Evolutionary conservation across 352 stramenopile genomes (phyloP).

Genomic region (Phytopythium boreale): DNA sequence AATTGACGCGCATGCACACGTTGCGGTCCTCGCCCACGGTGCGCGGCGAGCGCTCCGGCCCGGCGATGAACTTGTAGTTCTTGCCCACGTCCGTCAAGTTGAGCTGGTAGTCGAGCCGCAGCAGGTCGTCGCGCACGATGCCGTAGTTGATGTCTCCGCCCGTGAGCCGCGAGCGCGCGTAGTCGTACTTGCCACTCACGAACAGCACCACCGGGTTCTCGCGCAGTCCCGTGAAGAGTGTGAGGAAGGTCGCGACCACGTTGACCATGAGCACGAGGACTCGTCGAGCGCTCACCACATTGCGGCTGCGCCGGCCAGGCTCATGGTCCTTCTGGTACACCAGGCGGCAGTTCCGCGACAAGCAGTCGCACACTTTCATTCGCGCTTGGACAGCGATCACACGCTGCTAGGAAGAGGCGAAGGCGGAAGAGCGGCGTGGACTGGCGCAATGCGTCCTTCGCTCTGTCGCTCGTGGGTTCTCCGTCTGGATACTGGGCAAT

Average conservation of each 20-base stretch:
- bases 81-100: conserved; percentile 20
- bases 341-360: neutral
- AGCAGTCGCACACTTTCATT: conserved; percentile 1
- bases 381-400: neutral
- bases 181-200: conserved; percentile 26
- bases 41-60: conserved; percentile 10
- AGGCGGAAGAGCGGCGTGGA: too few relatives aligned
- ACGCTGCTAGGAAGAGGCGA: neutral
- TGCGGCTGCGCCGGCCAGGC: neutral
- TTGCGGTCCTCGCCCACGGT: conserved; percentile 21
- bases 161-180: conserved; percentile 19
- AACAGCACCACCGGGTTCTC: conserved; percentile 39
- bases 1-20: conserved; percentile 30
- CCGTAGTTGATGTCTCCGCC: conserved; percentile 30
- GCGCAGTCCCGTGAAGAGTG: conserved; percentile 33
- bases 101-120: conserved; percentile 10
- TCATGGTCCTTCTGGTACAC: neutral
- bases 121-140: conserved; percentile 16
- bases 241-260: conserved; percentile 28
- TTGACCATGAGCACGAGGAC: conserved; percentile 21
- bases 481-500: neutral
- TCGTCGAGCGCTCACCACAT: neutral
- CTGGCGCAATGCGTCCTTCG: neutral
- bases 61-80: conserved; percentile 25
- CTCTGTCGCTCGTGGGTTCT: neutral